Evolutionary conservation across 805 yeast genomes (phyloP), one percentile per base, ranked within the genome.

Genomic region (Naumovozyma dairenensis): DNA sequence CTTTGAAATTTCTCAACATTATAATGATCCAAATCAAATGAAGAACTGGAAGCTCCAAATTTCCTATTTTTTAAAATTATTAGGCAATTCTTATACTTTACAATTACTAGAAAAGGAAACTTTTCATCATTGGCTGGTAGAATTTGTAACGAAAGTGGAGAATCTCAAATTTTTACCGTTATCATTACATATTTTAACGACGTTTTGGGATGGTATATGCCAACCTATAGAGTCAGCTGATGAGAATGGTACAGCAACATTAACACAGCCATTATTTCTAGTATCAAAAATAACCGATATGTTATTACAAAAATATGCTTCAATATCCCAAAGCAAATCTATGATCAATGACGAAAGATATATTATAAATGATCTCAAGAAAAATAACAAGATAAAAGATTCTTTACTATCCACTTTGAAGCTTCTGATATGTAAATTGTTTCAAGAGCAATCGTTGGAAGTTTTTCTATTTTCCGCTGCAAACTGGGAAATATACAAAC

Each of bases 191-290:
- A 59, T 82, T 3, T 52, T 80, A 5, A 69, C 74, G 38, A 62
- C 77, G 16, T 80, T 82, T 46, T 86, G 95, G 95, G 62, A 63
- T 34, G 80, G 78, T 32, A 57, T 84, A 2, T 24, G 26, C n/a
- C 8, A 24, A 12, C 55, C 76, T 3, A 61, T 65, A 25, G 50
- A 60, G 4, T 28, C 30, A 14, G 22, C 25, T 5, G 15, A 16
- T 25, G 28, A 29, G 5, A 13, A 78, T 29, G 28, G 19, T 8
- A 28, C 25, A 4, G 13, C 25, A 17, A 13, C 19, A 5, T 31
- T 37, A 4, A 4, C n/a, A 7, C 42, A 44, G 19, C 45, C 49
- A 3, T 28, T 42, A 10, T 70, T 69, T 42, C 52, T 79, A 15
- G 67, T 82, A 17, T 80, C 80, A 41, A 80, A 74, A 38, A 53